Conservation (phyloP, 306 rosid species). For the Vachellia collinsii region DNA sequence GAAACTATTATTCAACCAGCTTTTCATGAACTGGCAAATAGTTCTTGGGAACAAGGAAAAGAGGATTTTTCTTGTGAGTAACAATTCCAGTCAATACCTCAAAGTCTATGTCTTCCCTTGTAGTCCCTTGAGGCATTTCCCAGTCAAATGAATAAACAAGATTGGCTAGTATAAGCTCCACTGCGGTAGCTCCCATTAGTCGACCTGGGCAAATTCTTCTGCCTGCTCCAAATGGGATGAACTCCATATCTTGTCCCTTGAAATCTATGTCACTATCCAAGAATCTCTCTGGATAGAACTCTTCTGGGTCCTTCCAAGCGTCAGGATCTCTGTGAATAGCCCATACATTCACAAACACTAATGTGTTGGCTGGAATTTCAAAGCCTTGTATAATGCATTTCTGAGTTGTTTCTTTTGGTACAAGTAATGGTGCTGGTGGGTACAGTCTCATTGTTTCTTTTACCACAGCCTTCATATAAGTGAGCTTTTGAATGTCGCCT, state of each 20-base stretch:
- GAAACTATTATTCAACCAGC: not conserved
- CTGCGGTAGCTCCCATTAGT: not conserved
- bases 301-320: too few relatives aligned
- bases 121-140: slow-evolving; percentile 28
- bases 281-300: too few relatives aligned
- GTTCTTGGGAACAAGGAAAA: slow-evolving; percentile 5
- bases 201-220: slow-evolving; percentile 9
- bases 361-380: not conserved
- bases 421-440: too few relatives aligned
- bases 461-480: not conserved
- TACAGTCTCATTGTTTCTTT: too few relatives aligned
- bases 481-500: slow-evolving; percentile 22
- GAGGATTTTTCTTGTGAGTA: slow-evolving; percentile 28
- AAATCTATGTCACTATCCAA: too few relatives aligned
- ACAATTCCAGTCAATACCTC: not conserved
- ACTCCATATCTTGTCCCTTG: too few relatives aligned
- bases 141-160: slow-evolving; percentile 35
- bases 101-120: slow-evolving; percentile 16
- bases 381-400: not conserved
- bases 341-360: not conserved
- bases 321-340: too few relatives aligned
- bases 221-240: too few relatives aligned
- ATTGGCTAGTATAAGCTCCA: slow-evolving; percentile 30
- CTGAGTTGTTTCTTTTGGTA: not conserved
- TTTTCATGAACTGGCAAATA: too few relatives aligned